Evolutionary conservation across 2,329 filamentous ascomycete species (phyloP).

Genomic region (Penicillium concentricum): DNA sequence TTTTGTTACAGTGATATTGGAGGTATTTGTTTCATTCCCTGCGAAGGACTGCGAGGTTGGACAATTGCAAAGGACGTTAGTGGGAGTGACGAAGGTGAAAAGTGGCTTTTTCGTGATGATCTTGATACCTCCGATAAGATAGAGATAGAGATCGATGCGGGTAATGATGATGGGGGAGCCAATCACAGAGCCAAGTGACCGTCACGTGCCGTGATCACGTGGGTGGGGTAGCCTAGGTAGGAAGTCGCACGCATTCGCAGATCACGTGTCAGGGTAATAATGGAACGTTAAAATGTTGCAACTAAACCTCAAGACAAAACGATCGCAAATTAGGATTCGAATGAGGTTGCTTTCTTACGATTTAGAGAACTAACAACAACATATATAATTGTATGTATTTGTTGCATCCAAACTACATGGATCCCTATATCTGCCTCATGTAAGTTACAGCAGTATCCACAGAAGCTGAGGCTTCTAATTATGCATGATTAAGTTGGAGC

Average conservation of each 20-base stretch:
- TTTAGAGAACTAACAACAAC: neutral
- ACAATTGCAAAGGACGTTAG: neutral
- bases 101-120: constrained; percentile 5
- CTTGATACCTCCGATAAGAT: constrained; percentile 7
- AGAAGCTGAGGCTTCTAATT: neutral
- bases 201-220: neutral
- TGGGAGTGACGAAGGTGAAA: neutral
- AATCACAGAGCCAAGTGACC: neutral
- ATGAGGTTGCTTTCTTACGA: too few species aligned
- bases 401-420: neutral
- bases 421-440: neutral
- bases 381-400: neutral
- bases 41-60: neutral
- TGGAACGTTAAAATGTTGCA: too few species aligned
- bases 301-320: neutral
- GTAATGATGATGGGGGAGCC: neutral
- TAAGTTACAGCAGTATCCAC: neutral
- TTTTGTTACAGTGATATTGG: neutral
- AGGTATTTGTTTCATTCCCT: neutral
- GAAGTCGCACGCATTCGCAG: neutral
- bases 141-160: neutral
- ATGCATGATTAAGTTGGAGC: neutral
- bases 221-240: neutral
- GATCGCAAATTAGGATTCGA: neutral
- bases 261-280: neutral